These are phyloP conservation scores for Alternaria infectoria DNA, from an alignment of 2,329 filamentous ascomycete species.

Conservation along the genomic window DNA sequence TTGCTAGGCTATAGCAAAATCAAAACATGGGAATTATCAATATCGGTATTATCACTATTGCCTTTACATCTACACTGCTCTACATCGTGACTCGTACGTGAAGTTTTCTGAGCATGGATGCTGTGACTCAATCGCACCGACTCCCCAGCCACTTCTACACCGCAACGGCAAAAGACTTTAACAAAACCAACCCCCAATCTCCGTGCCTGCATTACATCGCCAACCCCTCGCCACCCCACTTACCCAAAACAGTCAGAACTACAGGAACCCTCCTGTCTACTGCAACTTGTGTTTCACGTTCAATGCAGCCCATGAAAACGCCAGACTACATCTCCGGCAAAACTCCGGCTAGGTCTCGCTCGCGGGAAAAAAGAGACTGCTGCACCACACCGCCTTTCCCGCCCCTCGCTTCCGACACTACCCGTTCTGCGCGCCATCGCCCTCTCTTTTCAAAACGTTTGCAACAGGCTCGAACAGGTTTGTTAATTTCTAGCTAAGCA, in stretches of 20 bases:
- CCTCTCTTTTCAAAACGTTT: no score
- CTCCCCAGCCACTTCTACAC: background rate
- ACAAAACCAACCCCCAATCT: background rate
- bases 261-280: background rate
- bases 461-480: no score
- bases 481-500: no score
- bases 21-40: constrained; percentile 6
- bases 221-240: background rate
- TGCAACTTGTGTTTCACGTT: background rate
- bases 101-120: background rate
- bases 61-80: background rate
- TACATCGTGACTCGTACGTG: background rate
- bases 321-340: background rate
- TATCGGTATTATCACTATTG: constrained; percentile 1
- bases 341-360: background rate
- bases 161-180: background rate
- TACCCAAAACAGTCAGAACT: background rate
- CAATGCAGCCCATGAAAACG: background rate
- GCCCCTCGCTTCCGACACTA: background rate
- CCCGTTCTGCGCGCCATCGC: no score
- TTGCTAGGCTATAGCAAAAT: constrained; percentile 4
- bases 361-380: background rate
- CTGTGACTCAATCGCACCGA: background rate
- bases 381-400: background rate
- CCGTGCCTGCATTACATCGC: background rate